These are phyloP conservation scores for Ustilago crameri DNA, from an alignment of 1,284 basidiomycete genomes.

Conservation along the genomic window DNA sequence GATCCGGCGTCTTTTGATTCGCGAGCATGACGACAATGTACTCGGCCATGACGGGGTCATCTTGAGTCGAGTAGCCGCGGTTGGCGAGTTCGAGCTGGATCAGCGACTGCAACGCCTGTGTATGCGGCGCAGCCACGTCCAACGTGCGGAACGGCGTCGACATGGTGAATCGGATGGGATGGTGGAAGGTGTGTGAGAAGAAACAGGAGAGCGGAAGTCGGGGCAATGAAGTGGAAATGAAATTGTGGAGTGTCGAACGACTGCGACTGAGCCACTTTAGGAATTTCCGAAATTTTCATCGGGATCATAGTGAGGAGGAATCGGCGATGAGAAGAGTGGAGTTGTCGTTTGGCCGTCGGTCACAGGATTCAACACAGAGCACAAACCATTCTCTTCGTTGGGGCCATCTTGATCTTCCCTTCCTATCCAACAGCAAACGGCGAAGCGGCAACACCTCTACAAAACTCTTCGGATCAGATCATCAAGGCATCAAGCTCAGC, in stretches of 20 bases:
- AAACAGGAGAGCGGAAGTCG: not conserved
- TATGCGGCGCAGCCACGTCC: slow-evolving; percentile 44
- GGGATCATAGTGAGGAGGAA: not conserved
- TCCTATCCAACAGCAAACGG: too few relatives aligned
- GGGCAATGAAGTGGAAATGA: too few relatives aligned
- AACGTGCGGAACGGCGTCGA: slow-evolving; percentile 31
- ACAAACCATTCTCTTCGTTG: not conserved
- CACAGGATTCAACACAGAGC: slow-evolving; percentile 17
- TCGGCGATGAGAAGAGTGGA: slow-evolving; percentile 14
- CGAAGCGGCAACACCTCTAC: too few relatives aligned
- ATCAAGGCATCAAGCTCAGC: too few relatives aligned
- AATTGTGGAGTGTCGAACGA: slow-evolving; percentile 22
- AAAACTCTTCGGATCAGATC: too few relatives aligned
- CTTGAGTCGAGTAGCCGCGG: slow-evolving; percentile 47
- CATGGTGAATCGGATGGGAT: slow-evolving; percentile 8
- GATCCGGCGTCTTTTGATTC: slow-evolving; percentile 60
- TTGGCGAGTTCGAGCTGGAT: slow-evolving; percentile 56
- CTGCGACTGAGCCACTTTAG: slow-evolving; percentile 14
- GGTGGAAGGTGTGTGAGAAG: not conserved
- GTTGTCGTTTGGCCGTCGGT: slow-evolving; percentile 10
- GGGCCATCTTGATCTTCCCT: too few relatives aligned
- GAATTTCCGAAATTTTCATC: slow-evolving; percentile 11
- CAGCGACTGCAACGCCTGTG: slow-evolving; percentile 43
- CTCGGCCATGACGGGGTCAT: slow-evolving; percentile 65
- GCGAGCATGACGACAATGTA: slow-evolving; percentile 68